These are phyloP conservation scores for Hanseniaspora guilliermondii DNA, from an alignment of 805 yeast genomes.

Conservation along the genomic window DNA sequence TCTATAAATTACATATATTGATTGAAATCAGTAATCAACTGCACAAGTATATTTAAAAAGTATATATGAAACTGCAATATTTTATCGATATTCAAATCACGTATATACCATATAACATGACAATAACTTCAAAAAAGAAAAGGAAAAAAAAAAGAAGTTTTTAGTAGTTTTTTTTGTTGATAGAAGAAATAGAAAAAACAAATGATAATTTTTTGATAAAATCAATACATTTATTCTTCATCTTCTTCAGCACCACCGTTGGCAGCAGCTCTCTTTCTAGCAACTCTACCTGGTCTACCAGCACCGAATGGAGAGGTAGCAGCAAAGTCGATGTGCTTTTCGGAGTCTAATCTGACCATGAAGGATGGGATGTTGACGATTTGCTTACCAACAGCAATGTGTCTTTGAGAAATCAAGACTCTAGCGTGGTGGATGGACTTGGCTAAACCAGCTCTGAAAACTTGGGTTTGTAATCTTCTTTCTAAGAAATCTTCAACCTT, in stretches of 20 bases:
- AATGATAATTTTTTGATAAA: neutral
- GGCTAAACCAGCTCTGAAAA: slow-evolving; percentile 98
- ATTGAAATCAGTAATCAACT: neutral
- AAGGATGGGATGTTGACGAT: slow-evolving; percentile 96
- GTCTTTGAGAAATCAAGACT: slow-evolving; percentile 96
- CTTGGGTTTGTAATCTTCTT: slow-evolving; percentile 99
- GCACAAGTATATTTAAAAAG: neutral
- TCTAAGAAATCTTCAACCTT: slow-evolving; percentile 98
- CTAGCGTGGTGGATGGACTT: slow-evolving; percentile 99
- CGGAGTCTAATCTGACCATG: slow-evolving; percentile 99
- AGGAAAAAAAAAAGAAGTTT: too few relatives aligned
- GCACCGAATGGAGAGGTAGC: slow-evolving; percentile 99
- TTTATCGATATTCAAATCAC: too few relatives aligned
- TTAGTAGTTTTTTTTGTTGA: neutral
- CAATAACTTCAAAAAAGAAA: neutral
- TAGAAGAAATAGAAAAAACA: neutral
- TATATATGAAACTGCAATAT: neutral
- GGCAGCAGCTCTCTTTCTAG: slow-evolving; percentile 73
- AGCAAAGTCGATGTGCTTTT: slow-evolving; percentile 99
- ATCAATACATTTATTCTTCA: slow-evolving; percentile 23
- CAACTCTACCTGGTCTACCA: slow-evolving; percentile 99
- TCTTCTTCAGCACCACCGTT: slow-evolving; percentile 62
- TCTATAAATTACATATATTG: slow-evolving; percentile 3
- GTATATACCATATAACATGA: neutral
- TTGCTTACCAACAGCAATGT: slow-evolving; percentile 99